Conservation (phyloP, 2,329 filamentous ascomycete genomes). For the Colletotrichum theobromicola region DNA sequence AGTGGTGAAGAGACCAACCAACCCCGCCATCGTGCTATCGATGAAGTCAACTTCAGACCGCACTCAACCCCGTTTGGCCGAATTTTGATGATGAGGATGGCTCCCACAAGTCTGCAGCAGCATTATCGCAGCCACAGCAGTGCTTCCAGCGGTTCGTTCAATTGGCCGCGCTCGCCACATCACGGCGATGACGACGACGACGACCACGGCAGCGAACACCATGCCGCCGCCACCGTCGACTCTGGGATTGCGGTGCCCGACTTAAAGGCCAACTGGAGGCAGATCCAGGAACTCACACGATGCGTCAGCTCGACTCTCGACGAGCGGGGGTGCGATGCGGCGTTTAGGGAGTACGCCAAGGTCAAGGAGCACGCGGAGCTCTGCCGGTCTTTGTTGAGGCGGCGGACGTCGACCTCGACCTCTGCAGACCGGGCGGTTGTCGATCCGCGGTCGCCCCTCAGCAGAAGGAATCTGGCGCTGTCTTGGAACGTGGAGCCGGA, state of each 20-base stretch:
- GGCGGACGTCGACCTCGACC: not conserved
- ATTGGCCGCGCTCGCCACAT: not conserved
- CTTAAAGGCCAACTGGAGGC: conserved; percentile 37
- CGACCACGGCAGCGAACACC: not conserved
- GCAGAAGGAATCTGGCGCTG: conserved; percentile 4
- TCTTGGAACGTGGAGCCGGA: not conserved
- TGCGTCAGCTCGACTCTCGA: conserved; percentile 38
- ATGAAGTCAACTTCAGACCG: not conserved
- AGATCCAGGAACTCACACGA: conserved; percentile 38
- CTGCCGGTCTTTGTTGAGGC: not conserved
- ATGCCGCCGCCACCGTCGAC: conserved; percentile 26
- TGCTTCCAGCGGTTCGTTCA: not conserved
- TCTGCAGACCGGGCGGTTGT: not conserved
- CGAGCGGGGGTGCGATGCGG: conserved; percentile 44
- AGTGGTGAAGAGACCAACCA: not conserved
- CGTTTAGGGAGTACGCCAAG: conserved; percentile 49
- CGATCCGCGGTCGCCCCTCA: not conserved
- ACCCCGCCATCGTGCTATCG: not conserved
- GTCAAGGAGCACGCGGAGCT: conserved; percentile 27
- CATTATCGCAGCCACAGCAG: not conserved
- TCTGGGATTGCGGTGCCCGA: conserved; percentile 30
- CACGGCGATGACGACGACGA: not conserved
- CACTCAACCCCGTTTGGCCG: too few species aligned
- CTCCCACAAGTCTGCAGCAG: not conserved
- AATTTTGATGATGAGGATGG: too few species aligned